phyloP scores from a whole-genome alignment of 495 filamentous ascomycete species.

The Penicillium psychrofluorescens region DNA sequence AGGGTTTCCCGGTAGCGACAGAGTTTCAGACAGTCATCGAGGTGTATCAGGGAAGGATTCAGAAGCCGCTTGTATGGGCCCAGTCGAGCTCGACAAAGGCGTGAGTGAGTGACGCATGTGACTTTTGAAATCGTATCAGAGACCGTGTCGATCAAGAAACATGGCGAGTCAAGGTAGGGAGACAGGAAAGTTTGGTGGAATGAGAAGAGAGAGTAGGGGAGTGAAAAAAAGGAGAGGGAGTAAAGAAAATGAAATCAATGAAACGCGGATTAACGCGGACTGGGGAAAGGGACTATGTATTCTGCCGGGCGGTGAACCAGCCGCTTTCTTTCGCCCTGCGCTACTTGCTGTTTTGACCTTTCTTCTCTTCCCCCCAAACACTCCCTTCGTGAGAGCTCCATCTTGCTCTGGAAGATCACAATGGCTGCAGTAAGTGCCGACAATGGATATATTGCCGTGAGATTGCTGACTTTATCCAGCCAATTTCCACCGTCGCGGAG shows the following conservation, averaged over 20 bases:
- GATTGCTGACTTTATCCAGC: slow-evolving; percentile 36
- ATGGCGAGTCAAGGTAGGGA: too few species aligned
- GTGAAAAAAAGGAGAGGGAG: neutral
- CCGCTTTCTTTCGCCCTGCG: slow-evolving; percentile 9
- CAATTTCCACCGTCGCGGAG: slow-evolving; percentile 89
- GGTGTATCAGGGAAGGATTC: too few species aligned
- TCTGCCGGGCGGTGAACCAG: slow-evolving; percentile 23
- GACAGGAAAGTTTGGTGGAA: too few species aligned
- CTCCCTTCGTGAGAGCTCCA: neutral
- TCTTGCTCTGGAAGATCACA: slow-evolving; percentile 1
- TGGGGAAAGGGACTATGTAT: neutral
- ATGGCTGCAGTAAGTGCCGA: slow-evolving; percentile 37
- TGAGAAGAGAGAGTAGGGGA: neutral
- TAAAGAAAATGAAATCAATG: neutral
- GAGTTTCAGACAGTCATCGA: too few species aligned
- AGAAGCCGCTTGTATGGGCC: too few species aligned
- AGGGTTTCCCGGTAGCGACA: too few species aligned
- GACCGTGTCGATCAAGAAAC: too few species aligned
- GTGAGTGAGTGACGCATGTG: too few species aligned
- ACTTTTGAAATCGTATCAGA: too few species aligned
- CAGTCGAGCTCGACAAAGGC: too few species aligned
- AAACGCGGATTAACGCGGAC: too few species aligned
- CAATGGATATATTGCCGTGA: neutral
- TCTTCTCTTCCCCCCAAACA: neutral
- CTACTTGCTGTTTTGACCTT: slow-evolving; percentile 3